Percentiles rank a stretch among this genome's conserved stretches.
Conservation (phyloP, 2,329 filamentous ascomycete genomes). For the Trichophyton equinum region DNA sequence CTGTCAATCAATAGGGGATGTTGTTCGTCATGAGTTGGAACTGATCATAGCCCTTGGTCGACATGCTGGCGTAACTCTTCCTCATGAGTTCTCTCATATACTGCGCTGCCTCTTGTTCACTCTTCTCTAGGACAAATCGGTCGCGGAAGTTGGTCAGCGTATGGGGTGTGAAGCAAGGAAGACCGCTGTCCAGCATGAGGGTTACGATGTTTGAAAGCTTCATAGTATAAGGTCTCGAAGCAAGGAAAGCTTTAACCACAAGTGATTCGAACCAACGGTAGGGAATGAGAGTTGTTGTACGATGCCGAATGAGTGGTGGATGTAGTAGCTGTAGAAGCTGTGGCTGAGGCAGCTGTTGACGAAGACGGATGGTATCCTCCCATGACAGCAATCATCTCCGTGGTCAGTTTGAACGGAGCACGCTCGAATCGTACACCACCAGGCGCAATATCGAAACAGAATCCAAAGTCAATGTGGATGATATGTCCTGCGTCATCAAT, state of each 20-base stretch:
- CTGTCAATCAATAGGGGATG: slow-evolving; percentile 64
- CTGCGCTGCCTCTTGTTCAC: slow-evolving; percentile 82
- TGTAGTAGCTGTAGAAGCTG: background rate
- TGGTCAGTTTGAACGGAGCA: slow-evolving; percentile 93
- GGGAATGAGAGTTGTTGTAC: slow-evolving; percentile 55
- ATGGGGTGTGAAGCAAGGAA: slow-evolving; percentile 97
- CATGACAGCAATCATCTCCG: slow-evolving; percentile 99
- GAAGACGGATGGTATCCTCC: slow-evolving; percentile 41
- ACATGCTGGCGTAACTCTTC: slow-evolving; percentile 82
- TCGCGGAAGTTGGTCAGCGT: slow-evolving; percentile 87
- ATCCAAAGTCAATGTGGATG: slow-evolving; percentile 96
- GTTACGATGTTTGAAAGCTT: slow-evolving; percentile 82
- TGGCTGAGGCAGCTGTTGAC: background rate
- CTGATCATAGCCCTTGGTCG: slow-evolving; percentile 90
- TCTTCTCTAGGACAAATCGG: slow-evolving; percentile 83
- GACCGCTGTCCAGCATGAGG: slow-evolving; percentile 88
- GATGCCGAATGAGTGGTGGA: slow-evolving; percentile 19
- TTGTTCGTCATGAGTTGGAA: slow-evolving; percentile 96
- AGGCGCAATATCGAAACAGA: slow-evolving; percentile 97
- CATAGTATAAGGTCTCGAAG: slow-evolving; percentile 70
- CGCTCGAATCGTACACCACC: slow-evolving; percentile 96
- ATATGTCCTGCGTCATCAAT: slow-evolving; percentile 95
- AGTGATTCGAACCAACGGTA: slow-evolving; percentile 97
- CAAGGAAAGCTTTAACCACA: slow-evolving; percentile 88
- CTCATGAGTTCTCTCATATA: slow-evolving; percentile 82